Evolutionary conservation across 164 flowering plant genomes (phyloP), one percentile per base, ranked within the genome.

Genomic region (Pachysandra terminalis): DNA sequence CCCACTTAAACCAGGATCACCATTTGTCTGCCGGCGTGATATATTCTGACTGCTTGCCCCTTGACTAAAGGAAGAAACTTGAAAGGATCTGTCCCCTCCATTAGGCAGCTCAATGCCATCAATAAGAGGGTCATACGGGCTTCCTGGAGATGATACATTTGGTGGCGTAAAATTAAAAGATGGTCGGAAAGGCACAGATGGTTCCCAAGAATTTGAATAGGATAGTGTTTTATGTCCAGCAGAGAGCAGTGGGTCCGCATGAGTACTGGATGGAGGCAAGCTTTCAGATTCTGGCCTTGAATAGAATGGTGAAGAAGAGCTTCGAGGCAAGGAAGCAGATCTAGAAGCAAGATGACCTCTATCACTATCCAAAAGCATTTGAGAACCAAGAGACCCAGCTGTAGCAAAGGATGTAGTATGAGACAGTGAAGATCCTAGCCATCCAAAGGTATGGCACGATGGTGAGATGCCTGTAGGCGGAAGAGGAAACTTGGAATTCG

Each of bases 171-270:
- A 63, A 64, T 57, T 60, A 64, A 83, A 81, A 9, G 96, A 88
- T 65, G 98, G 89, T 52, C 85, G 81, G 70, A 93, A 91, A 62
- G 95, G 95, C 52, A 73, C 83, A 73, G 99, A 93, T 63, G 89
- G 88, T 73, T 82, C 90, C 96, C 92, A 86, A 69, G 74, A 81
- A 75, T 77, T 54, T 52, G 78, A 60, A 64, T 72, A 61, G 65
- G 75, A 61, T 72, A 77, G 68, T 26, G 66, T 10, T 63, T 59
- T 71, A 49, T 62, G 59, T 59, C 72, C 79, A 65, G 68, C 60
- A 55, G 78, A 66, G 12, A 13, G 25, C 24, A 24, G 15, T 25
- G 68, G 63, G 45, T 69, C 72, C 60, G 56, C 37, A 28, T 66
- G 15, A 26, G 4, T 45, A 32, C 21, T 28, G 15, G 53, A 68